Base-by-base conservation (phyloP, 768 basidiomycete genomes). In the Podaxis sp. region DNA sequence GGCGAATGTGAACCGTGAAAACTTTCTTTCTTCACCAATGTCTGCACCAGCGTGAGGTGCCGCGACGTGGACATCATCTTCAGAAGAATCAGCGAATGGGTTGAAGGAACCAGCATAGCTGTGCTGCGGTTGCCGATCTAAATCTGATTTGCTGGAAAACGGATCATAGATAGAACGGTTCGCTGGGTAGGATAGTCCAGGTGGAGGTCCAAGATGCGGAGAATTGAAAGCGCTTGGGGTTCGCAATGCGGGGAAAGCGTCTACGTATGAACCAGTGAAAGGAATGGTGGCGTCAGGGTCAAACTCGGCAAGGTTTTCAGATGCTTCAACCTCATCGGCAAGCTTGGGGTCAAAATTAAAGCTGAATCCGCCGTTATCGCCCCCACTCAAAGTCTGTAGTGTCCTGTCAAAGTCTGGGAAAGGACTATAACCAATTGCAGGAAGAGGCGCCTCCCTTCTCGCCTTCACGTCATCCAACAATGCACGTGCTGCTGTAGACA, bases 391-490 rank as follows among this genome's bases (percentile, higher is more conserved):
- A 53, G 84, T 87, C 70, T 90, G 86, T 51, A 95, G 78, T 19
- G 91, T 93, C 33, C 91, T 86, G 72, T 95, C 93, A 66, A 96
- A 87, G 66, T 96, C 94, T 9, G 94, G 95, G 82, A 96, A 96
- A 11, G 92, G 85, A 72, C 82, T 92, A 38, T 49, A 59, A 77
- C 74, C 52, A 7, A 79, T 69, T 11, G 73, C 64, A 13, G 80
- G 69, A 22, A 80, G 71, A 2, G 78, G 76, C 7, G 84, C 80
- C 67, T 93, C 90, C 51, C 93, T 83, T 38, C 93, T 80, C 22
- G 85, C 85, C 70, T 86, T 89, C 42, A 96, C 84, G 67, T 95
- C 94, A 62, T 95, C 92, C 52, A 96, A 79, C 52, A 96, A 80
- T 1, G 90, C 92, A 65, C 89, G 89, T 2, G 92, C 93, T 42